Percentiles rank a stretch among this genome's conserved stretches.
phyloP scores from a whole-genome alignment of 305 asterid genomes.

The Solanum hybrid region DNA sequence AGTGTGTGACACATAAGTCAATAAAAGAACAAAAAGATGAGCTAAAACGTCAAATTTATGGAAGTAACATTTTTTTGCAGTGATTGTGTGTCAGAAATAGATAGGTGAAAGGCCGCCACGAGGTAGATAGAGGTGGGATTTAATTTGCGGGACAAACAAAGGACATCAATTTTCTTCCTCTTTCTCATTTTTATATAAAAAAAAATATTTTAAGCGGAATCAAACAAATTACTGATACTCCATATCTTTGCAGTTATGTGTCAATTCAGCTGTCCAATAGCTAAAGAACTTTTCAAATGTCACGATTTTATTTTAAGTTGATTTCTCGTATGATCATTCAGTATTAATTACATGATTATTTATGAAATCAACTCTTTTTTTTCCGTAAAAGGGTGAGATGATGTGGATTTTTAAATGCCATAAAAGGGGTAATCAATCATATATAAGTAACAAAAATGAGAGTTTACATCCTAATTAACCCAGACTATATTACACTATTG shows the following conservation, averaged over 20 bases:
- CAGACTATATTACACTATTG: neutral
- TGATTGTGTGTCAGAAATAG: neutral
- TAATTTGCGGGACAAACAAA: neutral
- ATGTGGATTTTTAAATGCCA: neutral
- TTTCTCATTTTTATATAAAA: neutral
- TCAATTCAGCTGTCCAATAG: neutral
- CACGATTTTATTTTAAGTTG: neutral
- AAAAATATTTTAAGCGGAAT: neutral
- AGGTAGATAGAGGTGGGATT: neutral
- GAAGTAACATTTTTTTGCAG: neutral
- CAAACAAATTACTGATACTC: neutral
- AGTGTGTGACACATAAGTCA: neutral
- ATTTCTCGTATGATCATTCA: neutral
- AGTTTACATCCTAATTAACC: neutral
- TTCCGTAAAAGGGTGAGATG: neutral
- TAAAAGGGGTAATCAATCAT: neutral
- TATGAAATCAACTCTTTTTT: neutral
- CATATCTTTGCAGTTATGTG: neutral
- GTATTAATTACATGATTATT: neutral
- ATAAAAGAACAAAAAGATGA: neutral
- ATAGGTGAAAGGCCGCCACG: neutral
- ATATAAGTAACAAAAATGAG: neutral
- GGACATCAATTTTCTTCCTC: neutral
- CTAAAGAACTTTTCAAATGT: too few relatives aligned
- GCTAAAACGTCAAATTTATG: neutral